phyloP scores from a whole-genome alignment of 2,329 filamentous ascomycete genomes.

The Fusarium gaditjirri region DNA sequence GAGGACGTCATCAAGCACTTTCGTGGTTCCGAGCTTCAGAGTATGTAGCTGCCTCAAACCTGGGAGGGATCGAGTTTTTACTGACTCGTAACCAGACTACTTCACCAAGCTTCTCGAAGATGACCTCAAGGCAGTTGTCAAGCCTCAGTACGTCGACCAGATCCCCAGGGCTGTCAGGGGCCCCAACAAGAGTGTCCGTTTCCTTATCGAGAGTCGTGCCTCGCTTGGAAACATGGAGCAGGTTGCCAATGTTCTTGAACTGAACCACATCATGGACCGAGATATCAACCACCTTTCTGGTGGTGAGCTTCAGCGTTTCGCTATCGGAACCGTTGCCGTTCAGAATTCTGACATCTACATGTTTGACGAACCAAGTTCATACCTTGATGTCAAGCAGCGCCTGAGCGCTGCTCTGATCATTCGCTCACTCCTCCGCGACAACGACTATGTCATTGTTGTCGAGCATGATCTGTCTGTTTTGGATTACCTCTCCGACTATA shows the following conservation, averaged over 20 bases:
- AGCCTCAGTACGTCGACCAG: slow-evolving; percentile 99
- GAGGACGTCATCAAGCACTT: slow-evolving; percentile 99
- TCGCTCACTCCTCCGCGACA: slow-evolving; percentile 84
- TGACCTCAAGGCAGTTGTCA: slow-evolving; percentile 96
- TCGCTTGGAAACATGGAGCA: slow-evolving; percentile 84
- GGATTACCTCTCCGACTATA: slow-evolving; percentile 98
- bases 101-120: slow-evolving; percentile 99
- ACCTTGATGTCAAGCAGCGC: slow-evolving; percentile 99
- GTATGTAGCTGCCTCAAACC: slow-evolving; percentile 61
- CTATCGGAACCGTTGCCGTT: slow-evolving; percentile 94
- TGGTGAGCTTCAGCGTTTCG: slow-evolving; percentile 98
- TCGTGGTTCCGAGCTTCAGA: slow-evolving; percentile 96
- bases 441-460: slow-evolving; percentile 98
- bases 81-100: slow-evolving; percentile 70
- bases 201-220: slow-evolving; percentile 79
- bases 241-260: slow-evolving; percentile 84
- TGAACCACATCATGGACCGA: slow-evolving; percentile 90
- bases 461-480: slow-evolving; percentile 99
- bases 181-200: slow-evolving; percentile 80
- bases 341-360: slow-evolving; percentile 98
- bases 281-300: slow-evolving; percentile 91
- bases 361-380: slow-evolving; percentile 99
- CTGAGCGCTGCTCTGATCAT: slow-evolving; percentile 92
- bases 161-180: slow-evolving; percentile 92
- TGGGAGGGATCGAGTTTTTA: neutral